A percentile compares a stretch with the other conserved stretches of the same genome.
phyloP scores from a whole-genome alignment of 768 basidiomycete species.

The Mycena galericulata region DNA sequence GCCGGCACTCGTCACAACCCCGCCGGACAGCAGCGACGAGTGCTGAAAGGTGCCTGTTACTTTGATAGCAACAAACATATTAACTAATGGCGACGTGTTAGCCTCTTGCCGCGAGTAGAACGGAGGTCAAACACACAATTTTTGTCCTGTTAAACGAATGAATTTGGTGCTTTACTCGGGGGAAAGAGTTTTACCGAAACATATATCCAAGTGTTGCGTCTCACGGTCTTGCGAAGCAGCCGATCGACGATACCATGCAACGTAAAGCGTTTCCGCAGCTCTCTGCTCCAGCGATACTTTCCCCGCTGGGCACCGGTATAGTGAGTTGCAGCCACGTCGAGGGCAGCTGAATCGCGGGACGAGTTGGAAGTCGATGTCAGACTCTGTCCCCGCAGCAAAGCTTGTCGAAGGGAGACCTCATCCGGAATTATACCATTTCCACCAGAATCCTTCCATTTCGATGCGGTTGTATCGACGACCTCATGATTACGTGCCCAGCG shows the following conservation, averaged over 20 bases:
- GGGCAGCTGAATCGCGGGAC: slow-evolving; percentile 31
- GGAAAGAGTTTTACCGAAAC: slow-evolving; percentile 57
- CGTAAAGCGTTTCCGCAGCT: slow-evolving; percentile 60
- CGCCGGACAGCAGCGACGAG: slow-evolving; percentile 69
- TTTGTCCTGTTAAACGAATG: slow-evolving; percentile 54
- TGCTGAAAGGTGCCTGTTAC: slow-evolving; percentile 66
- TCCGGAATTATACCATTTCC: slow-evolving; percentile 66
- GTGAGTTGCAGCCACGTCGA: slow-evolving; percentile 54
- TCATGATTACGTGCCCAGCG: slow-evolving; percentile 70
- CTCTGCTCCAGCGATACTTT: slow-evolving; percentile 52
- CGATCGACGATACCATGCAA: slow-evolving; percentile 63
- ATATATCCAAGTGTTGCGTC: slow-evolving; percentile 77
- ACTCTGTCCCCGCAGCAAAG: slow-evolving; percentile 37
- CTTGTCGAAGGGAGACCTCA: slow-evolving; percentile 37
- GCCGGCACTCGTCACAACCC: slow-evolving; percentile 73
- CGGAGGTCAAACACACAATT: slow-evolving; percentile 54
- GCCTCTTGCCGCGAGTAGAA: not conserved
- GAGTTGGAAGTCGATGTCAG: slow-evolving; percentile 35
- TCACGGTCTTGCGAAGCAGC: slow-evolving; percentile 68
- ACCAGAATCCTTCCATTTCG: slow-evolving; percentile 72
- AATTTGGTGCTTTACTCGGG: not conserved
- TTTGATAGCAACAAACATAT: slow-evolving; percentile 79
- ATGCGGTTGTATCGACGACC: slow-evolving; percentile 70
- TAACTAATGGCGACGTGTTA: slow-evolving; percentile 50
- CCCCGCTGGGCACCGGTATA: slow-evolving; percentile 50